These are phyloP conservation scores for Coemansia pectinata DNA, from an alignment of 192 early-diverging fungal species.

Conservation along the genomic window DNA sequence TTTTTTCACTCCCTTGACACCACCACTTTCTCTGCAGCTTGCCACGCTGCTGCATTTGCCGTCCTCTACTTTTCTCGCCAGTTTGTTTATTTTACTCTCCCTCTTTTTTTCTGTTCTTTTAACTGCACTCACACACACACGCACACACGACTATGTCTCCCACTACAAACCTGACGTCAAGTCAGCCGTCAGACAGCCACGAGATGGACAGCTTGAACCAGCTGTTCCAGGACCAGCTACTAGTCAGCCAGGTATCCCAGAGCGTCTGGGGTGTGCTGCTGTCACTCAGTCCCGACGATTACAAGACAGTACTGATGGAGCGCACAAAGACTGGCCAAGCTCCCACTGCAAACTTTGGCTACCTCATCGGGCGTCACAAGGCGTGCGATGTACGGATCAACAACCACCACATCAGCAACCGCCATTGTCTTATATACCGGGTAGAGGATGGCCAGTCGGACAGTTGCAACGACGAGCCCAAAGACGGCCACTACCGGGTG, in stretches of 20 bases:
- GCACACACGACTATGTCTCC: background rate
- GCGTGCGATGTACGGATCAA: conserved; percentile 52
- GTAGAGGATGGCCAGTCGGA: conserved; percentile 19
- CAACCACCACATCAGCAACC: conserved; percentile 57
- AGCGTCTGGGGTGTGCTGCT: conserved; percentile 57
- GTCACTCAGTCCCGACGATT: conserved; percentile 51
- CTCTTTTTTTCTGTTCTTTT: conserved; percentile 10
- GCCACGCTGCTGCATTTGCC: background rate
- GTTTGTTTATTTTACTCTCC: background rate
- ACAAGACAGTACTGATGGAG: conserved; percentile 47
- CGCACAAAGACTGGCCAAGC: conserved; percentile 29
- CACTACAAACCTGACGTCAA: background rate
- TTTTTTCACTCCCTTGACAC: background rate
- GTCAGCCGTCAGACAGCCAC: conserved; percentile 22
- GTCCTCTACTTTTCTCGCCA: background rate
- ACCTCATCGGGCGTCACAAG: conserved; percentile 56
- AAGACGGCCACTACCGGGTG: conserved; percentile 9
- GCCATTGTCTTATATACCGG: conserved; percentile 57
- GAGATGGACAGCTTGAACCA: conserved; percentile 51
- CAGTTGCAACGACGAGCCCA: conserved; percentile 4
- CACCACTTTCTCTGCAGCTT: background rate
- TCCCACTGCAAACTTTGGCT: conserved; percentile 37
- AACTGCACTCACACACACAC: background rate
- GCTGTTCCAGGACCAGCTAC: conserved; percentile 51
- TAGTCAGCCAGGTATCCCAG: conserved; percentile 49